Percentiles rank a stretch among this genome's conserved stretches.
Conservation (phyloP, 805 yeast species). For the Yueomyces sinensis region DNA sequence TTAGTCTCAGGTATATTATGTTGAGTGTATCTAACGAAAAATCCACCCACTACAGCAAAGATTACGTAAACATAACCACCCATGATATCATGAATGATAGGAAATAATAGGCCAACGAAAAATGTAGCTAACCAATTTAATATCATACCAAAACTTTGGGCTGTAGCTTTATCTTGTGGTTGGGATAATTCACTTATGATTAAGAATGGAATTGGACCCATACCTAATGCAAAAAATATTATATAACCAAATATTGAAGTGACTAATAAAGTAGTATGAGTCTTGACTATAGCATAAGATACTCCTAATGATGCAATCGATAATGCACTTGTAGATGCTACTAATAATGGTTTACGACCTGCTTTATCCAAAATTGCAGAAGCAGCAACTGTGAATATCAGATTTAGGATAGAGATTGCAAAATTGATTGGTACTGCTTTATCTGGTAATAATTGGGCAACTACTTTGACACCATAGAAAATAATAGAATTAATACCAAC, state of each 20-base stretch:
- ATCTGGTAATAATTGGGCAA: conserved; percentile 58
- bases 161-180: conserved; percentile 58
- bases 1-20: conserved; percentile 13
- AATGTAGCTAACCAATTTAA: conserved; percentile 90
- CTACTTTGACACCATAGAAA: conserved; percentile 82
- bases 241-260: conserved; percentile 61
- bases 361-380: conserved; percentile 62
- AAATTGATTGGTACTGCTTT: conserved; percentile 64
- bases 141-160: conserved; percentile 87
- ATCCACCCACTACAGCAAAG: conserved; percentile 47
- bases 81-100: conserved; percentile 45
- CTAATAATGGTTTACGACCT: conserved; percentile 65
- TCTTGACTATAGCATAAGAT: conserved; percentile 47
- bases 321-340: conserved; percentile 58
- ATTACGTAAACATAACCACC: conserved; percentile 73
- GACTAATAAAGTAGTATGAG: conserved; percentile 38
- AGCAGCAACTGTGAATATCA: conserved; percentile 56
- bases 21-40: conserved; percentile 31
- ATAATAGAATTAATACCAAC: conserved; percentile 88
- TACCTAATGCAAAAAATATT: conserved; percentile 76
- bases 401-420: conserved; percentile 61
- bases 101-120: conserved; percentile 67
- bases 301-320: conserved; percentile 48
- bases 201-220: conserved; percentile 93
- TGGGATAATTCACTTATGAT: conserved; percentile 84